A percentile compares a stretch with the other conserved stretches of the same genome.
Evolutionary conservation across 768 basidiomycete genomes (phyloP).

Genomic region (Rhodotorula toruloides): DNA sequence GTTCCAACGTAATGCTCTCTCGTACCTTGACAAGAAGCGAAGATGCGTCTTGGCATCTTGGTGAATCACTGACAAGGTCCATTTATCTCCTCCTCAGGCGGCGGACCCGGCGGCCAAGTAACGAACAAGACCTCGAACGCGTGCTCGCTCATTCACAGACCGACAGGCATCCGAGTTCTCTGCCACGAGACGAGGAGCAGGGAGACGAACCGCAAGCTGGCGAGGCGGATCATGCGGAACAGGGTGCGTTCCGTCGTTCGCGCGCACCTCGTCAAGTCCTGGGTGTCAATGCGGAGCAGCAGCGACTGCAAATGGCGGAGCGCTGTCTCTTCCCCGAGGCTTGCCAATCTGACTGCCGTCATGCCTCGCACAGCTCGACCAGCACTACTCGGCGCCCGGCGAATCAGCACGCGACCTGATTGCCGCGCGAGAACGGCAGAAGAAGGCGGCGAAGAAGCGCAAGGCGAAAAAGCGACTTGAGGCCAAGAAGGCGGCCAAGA

Average conservation of each 20-base stretch:
- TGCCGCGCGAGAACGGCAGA: conserved; percentile 14
- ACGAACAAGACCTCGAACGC: conserved; percentile 35
- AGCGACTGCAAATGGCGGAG: background rate
- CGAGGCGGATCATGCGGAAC: conserved; percentile 20
- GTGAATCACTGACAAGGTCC: too few species aligned
- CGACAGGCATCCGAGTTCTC: conserved; percentile 19
- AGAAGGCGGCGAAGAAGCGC: conserved; percentile 28
- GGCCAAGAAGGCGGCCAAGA: background rate
- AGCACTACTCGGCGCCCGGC: conserved; percentile 9
- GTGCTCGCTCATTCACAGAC: conserved; percentile 17
- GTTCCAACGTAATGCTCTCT: background rate
- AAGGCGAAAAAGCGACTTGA: conserved; percentile 16
- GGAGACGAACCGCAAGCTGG: conserved; percentile 21
- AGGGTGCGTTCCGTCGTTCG: background rate
- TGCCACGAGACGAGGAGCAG: conserved; percentile 30
- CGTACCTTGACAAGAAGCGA: too few species aligned
- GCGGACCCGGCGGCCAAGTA: conserved; percentile 31
- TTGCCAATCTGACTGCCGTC: too few species aligned
- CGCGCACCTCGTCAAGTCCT: too few species aligned
- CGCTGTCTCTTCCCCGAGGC: background rate
- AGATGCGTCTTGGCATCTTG: too few species aligned
- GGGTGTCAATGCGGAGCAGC: background rate
- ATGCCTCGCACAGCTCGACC: conserved; percentile 11
- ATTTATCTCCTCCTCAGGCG: background rate
- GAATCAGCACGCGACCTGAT: conserved; percentile 6